Base-by-base conservation (phyloP, 2,329 filamentous ascomycete species). In the Diplodia intermedia region DNA sequence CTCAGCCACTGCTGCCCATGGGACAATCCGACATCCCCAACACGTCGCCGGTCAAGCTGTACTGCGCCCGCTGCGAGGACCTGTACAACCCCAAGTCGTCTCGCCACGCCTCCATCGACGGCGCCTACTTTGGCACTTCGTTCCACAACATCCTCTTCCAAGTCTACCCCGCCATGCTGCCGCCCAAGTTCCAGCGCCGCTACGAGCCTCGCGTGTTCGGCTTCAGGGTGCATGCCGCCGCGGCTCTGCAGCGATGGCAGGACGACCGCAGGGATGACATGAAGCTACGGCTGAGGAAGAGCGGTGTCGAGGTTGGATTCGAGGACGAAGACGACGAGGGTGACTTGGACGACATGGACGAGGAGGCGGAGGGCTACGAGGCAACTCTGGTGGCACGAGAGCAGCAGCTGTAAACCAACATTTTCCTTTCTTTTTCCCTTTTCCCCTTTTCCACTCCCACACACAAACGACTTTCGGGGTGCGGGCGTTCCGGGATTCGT, bases 71-170 rank as follows among this genome's bases (percentile, higher is more conserved):
- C 74, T 99, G 95, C 84, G 95, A 99, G 85, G 95, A 99, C 79
- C 91, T 97, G 69, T 99, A 99, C 86, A 98, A 98, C 82, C 95
- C 95, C 54, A 99, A 99, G 80, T 98, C 95, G 3, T 94, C 93
- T 23, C 92, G 95, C 33, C 95, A 99, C 81, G 93, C 94, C 62
- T 88, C 91, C 69, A 97, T 99, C 75, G 95, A 99, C 78, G 95
- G 95, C 71, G 95, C 95, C 71, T 99, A 98, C 85, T 99, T 99
- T 74, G 95, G 95, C 73, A 94, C 94, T 57, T 97, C 92, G 2
- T 99, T 99, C 85, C 94, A 97, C 85, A 97, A 97, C 82, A 97
- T 99, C 81, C 89, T 99, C 70, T 98, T 99, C 84, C 95, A 99
- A 80, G 95, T 99, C 67, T 98, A 98, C 79, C 94, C 95, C 6